A percentile compares a stretch with the other conserved stretches of the same genome.
Conservation (phyloP, 2,329 filamentous ascomycete species). For the Dothideomycetes sp. region DNA sequence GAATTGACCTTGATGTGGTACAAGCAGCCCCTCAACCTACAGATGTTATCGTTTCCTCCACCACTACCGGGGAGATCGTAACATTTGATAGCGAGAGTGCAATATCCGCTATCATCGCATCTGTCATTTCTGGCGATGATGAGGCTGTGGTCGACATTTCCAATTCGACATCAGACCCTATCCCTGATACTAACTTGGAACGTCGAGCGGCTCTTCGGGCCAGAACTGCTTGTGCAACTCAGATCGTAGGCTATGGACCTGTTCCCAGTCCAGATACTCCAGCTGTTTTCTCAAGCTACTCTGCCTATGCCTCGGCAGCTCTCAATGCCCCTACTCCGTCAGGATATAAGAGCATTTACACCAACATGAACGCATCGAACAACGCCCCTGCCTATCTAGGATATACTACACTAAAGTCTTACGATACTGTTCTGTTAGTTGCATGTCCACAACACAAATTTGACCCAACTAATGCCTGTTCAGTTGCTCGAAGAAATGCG, state of each 20-base stretch:
- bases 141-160: conserved; percentile 5
- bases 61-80: conserved; percentile 6
- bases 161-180: too few species aligned
- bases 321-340: conserved; percentile 15
- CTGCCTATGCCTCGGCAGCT: conserved; percentile 13
- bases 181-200: too few species aligned
- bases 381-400: conserved; percentile 18
- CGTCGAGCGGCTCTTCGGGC: too few species aligned
- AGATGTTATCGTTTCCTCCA: conserved; percentile 5
- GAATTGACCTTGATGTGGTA: conserved; percentile 11
- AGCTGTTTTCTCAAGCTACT: conserved; percentile 14
- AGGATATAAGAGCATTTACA: conserved; percentile 17
- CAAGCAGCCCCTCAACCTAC: conserved; percentile 6
- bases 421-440: conserved; percentile 18
- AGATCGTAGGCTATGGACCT: conserved; percentile 5
- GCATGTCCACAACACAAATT: too few species aligned
- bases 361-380: conserved; percentile 17
- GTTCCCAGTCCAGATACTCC: conserved; percentile 13
- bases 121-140: conserved; percentile 2
- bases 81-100: conserved; percentile 7
- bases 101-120: conserved; percentile 4
- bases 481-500: conserved; percentile 19
- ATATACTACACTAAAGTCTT: conserved; percentile 17
- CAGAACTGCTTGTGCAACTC: conserved; percentile 4
- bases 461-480: conserved; percentile 5